A percentile compares a stretch with the other conserved stretches of the same genome.
Conservation (phyloP, 176 grass and related monocot genomes). For the Triticum timopheevii region DNA sequence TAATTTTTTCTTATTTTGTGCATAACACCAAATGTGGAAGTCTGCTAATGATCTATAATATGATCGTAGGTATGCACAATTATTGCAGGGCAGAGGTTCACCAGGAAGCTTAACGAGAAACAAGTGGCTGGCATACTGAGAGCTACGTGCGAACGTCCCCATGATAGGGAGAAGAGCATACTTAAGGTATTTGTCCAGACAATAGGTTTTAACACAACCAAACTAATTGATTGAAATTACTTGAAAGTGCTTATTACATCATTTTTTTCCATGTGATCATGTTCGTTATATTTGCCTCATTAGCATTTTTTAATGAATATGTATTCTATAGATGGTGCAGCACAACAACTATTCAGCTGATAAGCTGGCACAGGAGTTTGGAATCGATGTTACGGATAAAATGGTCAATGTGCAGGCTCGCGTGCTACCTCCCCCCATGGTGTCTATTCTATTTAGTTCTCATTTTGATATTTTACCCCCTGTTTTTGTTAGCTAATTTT, state of each 20-base stretch:
- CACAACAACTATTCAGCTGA: conserved; percentile 58
- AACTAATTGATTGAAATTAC: not conserved
- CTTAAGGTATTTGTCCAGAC: conserved; percentile 31
- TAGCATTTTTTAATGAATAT: not conserved
- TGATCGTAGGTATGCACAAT: conserved; percentile 65
- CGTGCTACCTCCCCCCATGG: conserved; percentile 56
- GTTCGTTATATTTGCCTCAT: not conserved
- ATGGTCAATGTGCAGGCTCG: conserved; percentile 55
- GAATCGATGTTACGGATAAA: conserved; percentile 40
- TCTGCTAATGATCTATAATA: conserved; percentile 10
- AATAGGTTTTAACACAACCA: not conserved
- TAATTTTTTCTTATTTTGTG: conserved; percentile 27
- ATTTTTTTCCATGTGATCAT: not conserved
- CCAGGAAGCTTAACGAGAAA: conserved; percentile 58
- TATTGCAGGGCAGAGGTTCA: conserved; percentile 68
- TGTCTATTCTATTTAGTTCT: conserved; percentile 22
- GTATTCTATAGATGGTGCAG: conserved; percentile 55
- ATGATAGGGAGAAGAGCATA: conserved; percentile 48
- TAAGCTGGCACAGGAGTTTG: conserved; percentile 47
- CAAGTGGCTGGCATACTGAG: conserved; percentile 53
- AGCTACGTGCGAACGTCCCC: conserved; percentile 56
- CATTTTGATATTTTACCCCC: not conserved
- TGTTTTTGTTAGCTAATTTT: conserved; percentile 2
- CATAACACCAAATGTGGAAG: not conserved
- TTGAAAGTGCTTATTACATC: conserved; percentile 16